A percentile compares a stretch with the other conserved stretches of the same genome.
These are phyloP conservation scores for Aspergillus intermedius DNA, from an alignment of 2,329 filamentous ascomycete genomes.

Conservation along the genomic window DNA sequence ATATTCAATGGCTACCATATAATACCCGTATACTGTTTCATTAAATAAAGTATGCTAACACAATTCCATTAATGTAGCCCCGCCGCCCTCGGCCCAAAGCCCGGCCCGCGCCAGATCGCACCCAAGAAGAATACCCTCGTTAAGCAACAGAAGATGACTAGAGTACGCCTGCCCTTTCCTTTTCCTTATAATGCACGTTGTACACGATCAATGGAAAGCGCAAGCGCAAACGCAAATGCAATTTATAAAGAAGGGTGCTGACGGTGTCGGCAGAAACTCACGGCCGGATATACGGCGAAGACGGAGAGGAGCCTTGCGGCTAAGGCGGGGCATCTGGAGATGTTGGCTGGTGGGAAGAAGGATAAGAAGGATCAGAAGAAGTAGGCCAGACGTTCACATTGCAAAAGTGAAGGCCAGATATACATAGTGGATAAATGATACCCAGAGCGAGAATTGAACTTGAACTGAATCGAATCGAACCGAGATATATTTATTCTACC, in stretches of 20 bases:
- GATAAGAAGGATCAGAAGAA: slow-evolving; percentile 39
- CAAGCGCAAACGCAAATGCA: too few relatives aligned
- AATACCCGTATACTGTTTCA: too few relatives aligned
- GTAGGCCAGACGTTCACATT: too few relatives aligned
- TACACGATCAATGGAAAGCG: too few relatives aligned
- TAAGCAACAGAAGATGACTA: slow-evolving; percentile 56
- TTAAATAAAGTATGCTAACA: neutral
- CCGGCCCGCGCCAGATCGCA: slow-evolving; percentile 57
- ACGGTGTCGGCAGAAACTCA: slow-evolving; percentile 46
- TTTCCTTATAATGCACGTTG: too few relatives aligned
- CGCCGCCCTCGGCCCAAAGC: slow-evolving; percentile 44
- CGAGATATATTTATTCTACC: neutral
- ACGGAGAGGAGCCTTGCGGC: slow-evolving; percentile 63
- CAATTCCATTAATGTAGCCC: slow-evolving; percentile 8
- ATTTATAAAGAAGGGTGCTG: neutral
- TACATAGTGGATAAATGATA: slow-evolving; percentile 15
- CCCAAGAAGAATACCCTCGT: slow-evolving; percentile 59
- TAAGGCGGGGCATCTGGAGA: slow-evolving; percentile 63
- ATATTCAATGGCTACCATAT: too few relatives aligned
- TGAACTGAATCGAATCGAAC: neutral
- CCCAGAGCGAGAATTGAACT: neutral
- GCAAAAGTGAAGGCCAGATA: too few relatives aligned
- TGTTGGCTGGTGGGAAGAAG: slow-evolving; percentile 62
- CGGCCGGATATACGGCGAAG: slow-evolving; percentile 55
- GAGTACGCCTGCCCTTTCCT: slow-evolving; percentile 34